Percentiles rank a stretch among this genome's conserved stretches.
phyloP scores from a whole-genome alignment of 2,329 filamentous ascomycete species.

The Fusarium globosum region DNA sequence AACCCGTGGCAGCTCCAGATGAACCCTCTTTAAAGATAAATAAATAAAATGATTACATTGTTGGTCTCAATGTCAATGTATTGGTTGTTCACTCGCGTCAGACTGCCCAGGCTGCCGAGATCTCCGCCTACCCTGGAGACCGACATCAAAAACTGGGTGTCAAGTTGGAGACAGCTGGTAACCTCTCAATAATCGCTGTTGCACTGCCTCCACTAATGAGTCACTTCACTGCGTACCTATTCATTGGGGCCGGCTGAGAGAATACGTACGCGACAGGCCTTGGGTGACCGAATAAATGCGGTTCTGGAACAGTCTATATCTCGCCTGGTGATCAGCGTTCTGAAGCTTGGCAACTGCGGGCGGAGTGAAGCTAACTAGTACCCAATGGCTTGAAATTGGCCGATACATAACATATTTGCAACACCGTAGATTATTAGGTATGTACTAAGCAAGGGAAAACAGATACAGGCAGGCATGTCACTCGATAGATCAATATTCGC shows the following conservation, averaged over 20 bases:
- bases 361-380: not conserved
- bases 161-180: not conserved
- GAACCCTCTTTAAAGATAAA: not conserved
- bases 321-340: not conserved
- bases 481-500: not conserved
- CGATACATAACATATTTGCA: not conserved
- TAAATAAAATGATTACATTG: not conserved
- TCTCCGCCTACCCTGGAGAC: not conserved
- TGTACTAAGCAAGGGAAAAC: not conserved
- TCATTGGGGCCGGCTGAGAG: not conserved
- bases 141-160: not conserved
- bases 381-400: not conserved
- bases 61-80: not conserved
- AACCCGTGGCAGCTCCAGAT: not conserved
- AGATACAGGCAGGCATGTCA: not conserved
- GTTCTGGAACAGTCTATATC: constrained; percentile 13
- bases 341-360: not conserved
- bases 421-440: not conserved
- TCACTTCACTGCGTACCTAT: not conserved
- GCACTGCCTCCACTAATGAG: not conserved
- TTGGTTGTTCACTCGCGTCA: not conserved
- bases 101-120: not conserved
- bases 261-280: constrained; percentile 9
- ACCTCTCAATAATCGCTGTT: not conserved
- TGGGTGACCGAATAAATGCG: not conserved